Evolutionary conservation across 2,329 filamentous ascomycete genomes (phyloP), one percentile per base, ranked within the genome.

Genomic region (Cryphonectria parasitica): DNA sequence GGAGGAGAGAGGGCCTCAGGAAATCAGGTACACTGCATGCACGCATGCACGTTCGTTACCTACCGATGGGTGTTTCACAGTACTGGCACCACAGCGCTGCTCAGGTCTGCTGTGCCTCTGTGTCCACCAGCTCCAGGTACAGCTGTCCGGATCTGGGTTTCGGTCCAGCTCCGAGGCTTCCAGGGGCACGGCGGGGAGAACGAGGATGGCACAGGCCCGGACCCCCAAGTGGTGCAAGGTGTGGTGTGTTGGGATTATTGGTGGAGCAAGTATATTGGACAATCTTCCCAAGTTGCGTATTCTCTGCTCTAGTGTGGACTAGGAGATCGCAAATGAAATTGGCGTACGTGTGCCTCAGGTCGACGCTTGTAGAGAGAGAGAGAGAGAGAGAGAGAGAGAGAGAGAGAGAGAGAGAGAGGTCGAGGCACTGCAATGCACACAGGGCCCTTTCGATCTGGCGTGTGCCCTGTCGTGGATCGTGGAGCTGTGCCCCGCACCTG

Each of bases 101-200:
- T 36, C 43, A 10, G 41, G 25, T 64, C 41, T 64, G 45, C 43
- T 41, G 28, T 43, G 54, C 41, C 31, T 11, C 31, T 11, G 62
- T 43, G 28, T 34, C 39, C 63, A 52, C 41, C 61, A 64, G 17
- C n/a, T 34, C 43, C 17, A 52, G 63, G 19, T 34, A 43, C 63
- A 64, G 25, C 25, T 31, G 41, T 58, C 54, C 54, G 28, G 13
- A 19, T 31, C 15, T 31, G 54, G 25, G 54, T 64, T 25, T 64
- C 63, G 63, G 62, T 45, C 62, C 62, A 64, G 62, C 39, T 49
- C 62, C 62, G 62, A 64, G 62, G 25, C n/a, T 45, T 19, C 63
- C 41, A 45, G 63, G 41, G 28, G 63, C 39, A 10, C 2, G 1
- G 34, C 1, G 63, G 63, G 17, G 19, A 28, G 39, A 15, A 45